These are phyloP conservation scores for Botryobasidium botryosum DNA, from an alignment of 768 basidiomycete genomes.

Conservation along the genomic window DNA sequence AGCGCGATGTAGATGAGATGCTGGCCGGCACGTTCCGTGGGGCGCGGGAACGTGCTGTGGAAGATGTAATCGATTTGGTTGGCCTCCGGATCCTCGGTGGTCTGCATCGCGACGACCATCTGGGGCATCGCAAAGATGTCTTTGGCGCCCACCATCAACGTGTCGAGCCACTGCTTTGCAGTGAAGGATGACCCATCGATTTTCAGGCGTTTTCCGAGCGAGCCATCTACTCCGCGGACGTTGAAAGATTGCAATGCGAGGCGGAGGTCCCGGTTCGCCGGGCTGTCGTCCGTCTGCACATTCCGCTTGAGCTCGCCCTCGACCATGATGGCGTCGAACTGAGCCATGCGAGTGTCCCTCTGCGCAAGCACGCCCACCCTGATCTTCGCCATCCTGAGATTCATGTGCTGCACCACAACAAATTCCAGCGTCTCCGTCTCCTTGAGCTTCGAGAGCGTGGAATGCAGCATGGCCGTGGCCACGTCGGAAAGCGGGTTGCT, in stretches of 20 bases:
- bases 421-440: constrained; percentile 43
- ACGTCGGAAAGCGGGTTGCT: constrained; percentile 71
- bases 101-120: constrained; percentile 69
- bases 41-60: constrained; percentile 11
- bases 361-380: constrained; percentile 64
- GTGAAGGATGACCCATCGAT: constrained; percentile 29
- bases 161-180: constrained; percentile 34
- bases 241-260: constrained; percentile 62
- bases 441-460: constrained; percentile 52
- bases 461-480: constrained; percentile 68
- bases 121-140: constrained; percentile 68
- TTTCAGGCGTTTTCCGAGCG: too few relatives aligned
- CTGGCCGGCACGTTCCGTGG: constrained; percentile 25
- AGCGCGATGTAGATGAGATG: constrained; percentile 72
- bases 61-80: constrained; percentile 17
- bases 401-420: constrained; percentile 55
- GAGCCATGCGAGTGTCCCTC: constrained; percentile 59
- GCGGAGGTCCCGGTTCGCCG: constrained; percentile 44
- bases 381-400: constrained; percentile 44
- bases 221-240: constrained; percentile 30
- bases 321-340: constrained; percentile 50
- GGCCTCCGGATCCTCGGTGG: constrained; percentile 37
- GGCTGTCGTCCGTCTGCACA: constrained; percentile 31
- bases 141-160: constrained; percentile 39
- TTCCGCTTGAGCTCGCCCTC: constrained; percentile 53